phyloP scores from a whole-genome alignment of 2,329 filamentous ascomycete species.

The Cercospora nicotianae region DNA sequence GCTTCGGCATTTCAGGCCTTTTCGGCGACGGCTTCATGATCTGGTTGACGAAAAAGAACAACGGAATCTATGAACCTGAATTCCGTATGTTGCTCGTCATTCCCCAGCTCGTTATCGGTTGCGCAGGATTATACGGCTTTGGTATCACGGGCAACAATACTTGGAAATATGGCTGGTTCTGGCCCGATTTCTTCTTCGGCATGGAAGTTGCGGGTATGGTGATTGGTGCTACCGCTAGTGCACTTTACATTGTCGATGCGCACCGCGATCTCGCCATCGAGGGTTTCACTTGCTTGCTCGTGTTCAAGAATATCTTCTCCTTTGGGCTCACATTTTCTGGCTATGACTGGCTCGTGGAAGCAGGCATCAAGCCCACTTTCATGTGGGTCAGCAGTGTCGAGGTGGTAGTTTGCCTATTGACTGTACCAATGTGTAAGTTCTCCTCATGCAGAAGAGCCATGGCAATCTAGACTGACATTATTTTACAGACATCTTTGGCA shows the following conservation, averaged over 20 bases:
- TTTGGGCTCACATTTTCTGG: constrained; percentile 82
- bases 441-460: not conserved
- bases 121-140: constrained; percentile 80
- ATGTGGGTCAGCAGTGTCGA: constrained; percentile 73
- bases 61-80: constrained; percentile 85
- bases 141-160: constrained; percentile 68
- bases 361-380: constrained; percentile 66
- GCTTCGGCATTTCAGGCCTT: constrained; percentile 72
- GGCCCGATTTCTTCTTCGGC: constrained; percentile 78
- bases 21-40: constrained; percentile 72
- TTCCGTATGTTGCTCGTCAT: constrained; percentile 82
- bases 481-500: constrained; percentile 71
- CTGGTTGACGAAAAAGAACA: constrained; percentile 70
- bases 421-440: constrained; percentile 73
- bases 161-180: constrained; percentile 65
- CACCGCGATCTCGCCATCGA: constrained; percentile 85
- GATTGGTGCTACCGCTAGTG: constrained; percentile 80
- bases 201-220: constrained; percentile 89
- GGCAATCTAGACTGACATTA: not conserved
- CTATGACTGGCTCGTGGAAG: constrained; percentile 73
- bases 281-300: constrained; percentile 82
- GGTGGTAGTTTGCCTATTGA: constrained; percentile 71
- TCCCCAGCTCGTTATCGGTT: constrained; percentile 75
- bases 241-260: constrained; percentile 88
- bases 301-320: constrained; percentile 94